These are phyloP conservation scores for Chaetoceros tenuissimus DNA, from an alignment of 108 stramenopile genomes.

Conservation along the genomic window DNA sequence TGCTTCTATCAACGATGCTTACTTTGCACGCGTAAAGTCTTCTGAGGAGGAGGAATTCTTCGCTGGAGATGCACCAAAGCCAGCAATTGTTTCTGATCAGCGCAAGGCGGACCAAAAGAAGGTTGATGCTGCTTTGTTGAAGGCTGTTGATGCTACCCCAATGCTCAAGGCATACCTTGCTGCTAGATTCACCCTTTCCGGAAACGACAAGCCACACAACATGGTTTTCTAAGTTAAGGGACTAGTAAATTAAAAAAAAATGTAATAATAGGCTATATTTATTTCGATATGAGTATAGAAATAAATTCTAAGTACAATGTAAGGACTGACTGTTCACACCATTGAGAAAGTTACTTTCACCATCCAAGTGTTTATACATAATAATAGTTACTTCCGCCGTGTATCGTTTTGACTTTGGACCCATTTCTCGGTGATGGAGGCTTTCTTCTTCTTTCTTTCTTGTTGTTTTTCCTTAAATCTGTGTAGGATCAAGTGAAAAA, in stretches of 20 bases:
- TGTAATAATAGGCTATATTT: background rate
- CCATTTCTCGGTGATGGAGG: background rate
- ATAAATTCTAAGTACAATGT: too few species aligned
- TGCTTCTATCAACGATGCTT: slow-evolving; percentile 77
- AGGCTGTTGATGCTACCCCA: slow-evolving; percentile 55
- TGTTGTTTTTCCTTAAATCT: background rate
- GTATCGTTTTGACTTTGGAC: background rate
- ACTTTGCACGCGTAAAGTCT: slow-evolving; percentile 82
- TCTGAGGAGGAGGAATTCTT: slow-evolving; percentile 82
- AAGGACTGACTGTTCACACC: too few species aligned
- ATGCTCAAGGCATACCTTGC: slow-evolving; percentile 94
- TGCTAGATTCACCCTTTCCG: slow-evolving; percentile 84
- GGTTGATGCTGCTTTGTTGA: slow-evolving; percentile 85
- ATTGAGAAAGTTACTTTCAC: too few species aligned
- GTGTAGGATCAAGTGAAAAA: too few species aligned
- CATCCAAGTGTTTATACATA: too few species aligned
- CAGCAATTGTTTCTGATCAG: slow-evolving; percentile 80
- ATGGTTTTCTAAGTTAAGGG: slow-evolving; percentile 87
- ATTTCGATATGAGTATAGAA: too few species aligned
- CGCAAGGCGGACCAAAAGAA: slow-evolving; percentile 93
- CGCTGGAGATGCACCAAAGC: slow-evolving; percentile 72
- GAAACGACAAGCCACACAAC: slow-evolving; percentile 91
- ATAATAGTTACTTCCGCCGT: background rate
- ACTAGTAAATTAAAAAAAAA: background rate
- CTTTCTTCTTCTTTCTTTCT: background rate